Evolutionary conservation across 2,329 filamentous ascomycete genomes (phyloP).

Genomic region (Penicillium sp.): DNA sequence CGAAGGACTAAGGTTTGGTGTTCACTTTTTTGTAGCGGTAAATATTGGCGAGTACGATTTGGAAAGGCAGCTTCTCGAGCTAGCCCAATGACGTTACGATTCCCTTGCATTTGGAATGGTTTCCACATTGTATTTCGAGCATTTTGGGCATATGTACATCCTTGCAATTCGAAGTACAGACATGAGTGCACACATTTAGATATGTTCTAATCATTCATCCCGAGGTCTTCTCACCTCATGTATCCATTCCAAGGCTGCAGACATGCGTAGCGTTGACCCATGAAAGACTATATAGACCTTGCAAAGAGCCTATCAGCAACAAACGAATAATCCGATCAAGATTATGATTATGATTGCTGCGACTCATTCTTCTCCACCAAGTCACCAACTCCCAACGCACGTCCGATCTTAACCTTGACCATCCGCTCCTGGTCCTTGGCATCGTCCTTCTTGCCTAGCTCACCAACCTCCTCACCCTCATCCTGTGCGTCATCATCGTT

Average conservation of each 20-base stretch:
- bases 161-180: not conserved
- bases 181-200: not conserved
- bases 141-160: conserved; percentile 1
- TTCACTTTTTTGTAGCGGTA: not conserved
- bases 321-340: not conserved
- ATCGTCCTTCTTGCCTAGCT: conserved; percentile 55
- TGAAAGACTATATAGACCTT: not conserved
- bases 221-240: not conserved
- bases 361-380: conserved; percentile 51
- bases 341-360: conserved; percentile 17
- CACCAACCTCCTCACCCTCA: conserved; percentile 70
- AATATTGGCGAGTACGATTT: not conserved
- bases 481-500: conserved; percentile 45
- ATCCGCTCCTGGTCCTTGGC: conserved; percentile 62
- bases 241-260: not conserved
- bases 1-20: not conserved
- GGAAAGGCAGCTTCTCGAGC: not conserved
- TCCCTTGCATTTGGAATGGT: not conserved
- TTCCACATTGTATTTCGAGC: not conserved
- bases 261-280: not conserved
- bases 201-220: not conserved
- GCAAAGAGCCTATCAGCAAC: not conserved
- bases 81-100: conserved; percentile 8
- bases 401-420: conserved; percentile 82
- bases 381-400: conserved; percentile 71